Evolutionary conservation across 352 stramenopile species (phyloP).

Genomic region (Globisporangium carolinianum): DNA sequence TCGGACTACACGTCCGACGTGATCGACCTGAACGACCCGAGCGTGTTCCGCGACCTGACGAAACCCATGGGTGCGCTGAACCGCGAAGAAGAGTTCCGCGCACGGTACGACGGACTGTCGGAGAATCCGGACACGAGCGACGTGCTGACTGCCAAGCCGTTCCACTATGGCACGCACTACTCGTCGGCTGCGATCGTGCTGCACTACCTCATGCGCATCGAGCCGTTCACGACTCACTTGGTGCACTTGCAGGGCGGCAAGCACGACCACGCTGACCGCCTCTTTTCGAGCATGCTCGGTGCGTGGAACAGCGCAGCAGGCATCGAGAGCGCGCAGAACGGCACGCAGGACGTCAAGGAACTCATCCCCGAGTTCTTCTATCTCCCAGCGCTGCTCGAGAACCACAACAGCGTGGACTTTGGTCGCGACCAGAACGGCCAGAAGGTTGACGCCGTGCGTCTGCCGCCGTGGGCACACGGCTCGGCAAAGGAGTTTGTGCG

Average conservation of each 20-base stretch:
- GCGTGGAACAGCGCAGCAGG: conserved; percentile 88
- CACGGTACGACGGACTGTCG: conserved; percentile 53
- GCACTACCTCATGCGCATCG: conserved; percentile 95
- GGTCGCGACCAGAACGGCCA: conserved; percentile 84
- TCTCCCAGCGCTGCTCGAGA: conserved; percentile 93
- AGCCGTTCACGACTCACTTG: conserved; percentile 95
- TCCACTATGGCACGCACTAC: conserved; percentile 96
- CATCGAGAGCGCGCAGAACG: conserved; percentile 55
- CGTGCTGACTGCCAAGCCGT: conserved; percentile 46
- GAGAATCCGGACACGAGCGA: conserved; percentile 34
- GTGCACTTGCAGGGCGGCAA: conserved; percentile 93
- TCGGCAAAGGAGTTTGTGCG: conserved; percentile 93
- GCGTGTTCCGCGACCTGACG: conserved; percentile 92
- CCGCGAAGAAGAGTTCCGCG: conserved; percentile 70
- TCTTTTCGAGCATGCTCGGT: conserved; percentile 92
- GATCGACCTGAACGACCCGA: conserved; percentile 90
- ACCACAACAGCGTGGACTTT: conserved; percentile 94
- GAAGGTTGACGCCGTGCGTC: conserved; percentile 84
- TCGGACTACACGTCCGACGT: conserved; percentile 91
- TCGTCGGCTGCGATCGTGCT: conserved; percentile 93
- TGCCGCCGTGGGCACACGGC: conserved; percentile 93
- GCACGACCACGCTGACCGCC: conserved; percentile 97
- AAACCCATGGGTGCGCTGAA: conserved; percentile 98
- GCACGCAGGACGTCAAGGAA: conserved; percentile 97
- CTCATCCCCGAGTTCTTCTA: conserved; percentile 98